Base-by-base conservation (phyloP, 2,329 filamentous ascomycete species). In the Talaromyces sp. region DNA sequence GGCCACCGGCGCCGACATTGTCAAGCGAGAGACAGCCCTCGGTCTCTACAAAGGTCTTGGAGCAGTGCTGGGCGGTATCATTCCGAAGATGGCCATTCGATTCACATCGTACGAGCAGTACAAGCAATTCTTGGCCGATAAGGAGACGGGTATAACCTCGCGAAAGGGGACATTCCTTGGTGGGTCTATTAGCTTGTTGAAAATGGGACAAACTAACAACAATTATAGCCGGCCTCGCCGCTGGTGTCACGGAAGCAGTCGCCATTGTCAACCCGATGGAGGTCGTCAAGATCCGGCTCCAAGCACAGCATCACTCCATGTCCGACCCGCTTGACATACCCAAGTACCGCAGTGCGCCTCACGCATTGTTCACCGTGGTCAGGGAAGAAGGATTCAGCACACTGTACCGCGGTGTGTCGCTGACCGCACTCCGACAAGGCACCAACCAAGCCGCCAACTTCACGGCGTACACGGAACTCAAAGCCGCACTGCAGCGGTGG, bases 381-480 rank as follows among this genome's bases (percentile, higher is more conserved):
- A 88, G 87, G 69, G 95, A 99, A 80, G 95, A 99, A 77, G 96
- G 96, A 0, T 75, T 90, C 68, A 87, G 91, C 60, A 90, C 93
- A 5, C 80, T 99, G 39, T 99, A 96, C 80, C 90, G 95, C 63
- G 95, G 95, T 74, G 95, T 99, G 5, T 92, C 90, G 32, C 84
- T 99, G 62, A 99, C 95, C 1, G 95, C 95, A 0, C 83, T 99
- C 69, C 86, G 95, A 62, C 95, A 99, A 82, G 95, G 95, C 66
- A 92, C 89, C 65, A 99, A 99, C 80, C 95, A 99, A 82, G 95
- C 96, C 54, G 92, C 93, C 77, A 99, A 99, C 82, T 99, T 99
- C 82, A 98, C 93, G 15, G 93, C 95, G 11, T 99, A 99, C 81
- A 90, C 90, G 0, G 92, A 98, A 78, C 88, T 99, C 78, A 96